These are phyloP conservation scores for Tilletia indica DNA, from an alignment of 1,284 basidiomycete species.

Conservation along the genomic window DNA sequence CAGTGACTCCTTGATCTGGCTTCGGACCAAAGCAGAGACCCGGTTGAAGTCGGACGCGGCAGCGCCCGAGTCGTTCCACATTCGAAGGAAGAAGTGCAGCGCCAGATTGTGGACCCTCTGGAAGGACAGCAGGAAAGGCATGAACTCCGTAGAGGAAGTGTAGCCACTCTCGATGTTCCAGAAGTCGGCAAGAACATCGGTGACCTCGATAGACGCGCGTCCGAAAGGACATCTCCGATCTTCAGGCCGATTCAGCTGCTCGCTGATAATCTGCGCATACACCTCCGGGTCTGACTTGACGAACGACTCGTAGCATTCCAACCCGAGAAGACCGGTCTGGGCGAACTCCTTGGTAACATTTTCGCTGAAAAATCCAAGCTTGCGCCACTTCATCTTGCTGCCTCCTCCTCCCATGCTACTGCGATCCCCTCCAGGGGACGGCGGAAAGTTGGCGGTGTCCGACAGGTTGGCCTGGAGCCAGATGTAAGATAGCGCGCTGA, in stretches of 20 bases:
- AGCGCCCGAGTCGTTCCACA: conserved; percentile 92
- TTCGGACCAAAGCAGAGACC: conserved; percentile 76
- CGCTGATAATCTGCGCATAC: conserved; percentile 75
- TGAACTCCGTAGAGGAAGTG: conserved; percentile 79
- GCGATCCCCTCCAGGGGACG: conserved; percentile 7
- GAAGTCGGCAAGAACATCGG: conserved; percentile 61
- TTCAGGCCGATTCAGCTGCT: conserved; percentile 75
- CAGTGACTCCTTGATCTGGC: conserved; percentile 63
- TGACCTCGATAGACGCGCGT: conserved; percentile 79
- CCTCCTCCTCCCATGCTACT: conserved; percentile 55
- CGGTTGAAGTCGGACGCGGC: conserved; percentile 67
- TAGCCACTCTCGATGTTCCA: conserved; percentile 58
- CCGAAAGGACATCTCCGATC: conserved; percentile 82
- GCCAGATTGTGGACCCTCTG: conserved; percentile 74
- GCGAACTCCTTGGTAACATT: conserved; percentile 77
- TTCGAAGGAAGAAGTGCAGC: conserved; percentile 82
- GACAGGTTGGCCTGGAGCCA: conserved; percentile 47
- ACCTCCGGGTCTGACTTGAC: conserved; percentile 68
- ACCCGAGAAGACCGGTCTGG: conserved; percentile 77
- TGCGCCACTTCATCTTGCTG: conserved; percentile 67
- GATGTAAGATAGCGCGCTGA: conserved; percentile 44
- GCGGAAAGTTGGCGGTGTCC: conserved; percentile 23
- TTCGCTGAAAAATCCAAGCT: conserved; percentile 76
- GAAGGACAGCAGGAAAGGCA: conserved; percentile 86
- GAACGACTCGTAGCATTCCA: conserved; percentile 70